Base-by-base conservation (phyloP, 2,329 filamentous ascomycete genomes). In the Akanthomyces uredinophilus region DNA sequence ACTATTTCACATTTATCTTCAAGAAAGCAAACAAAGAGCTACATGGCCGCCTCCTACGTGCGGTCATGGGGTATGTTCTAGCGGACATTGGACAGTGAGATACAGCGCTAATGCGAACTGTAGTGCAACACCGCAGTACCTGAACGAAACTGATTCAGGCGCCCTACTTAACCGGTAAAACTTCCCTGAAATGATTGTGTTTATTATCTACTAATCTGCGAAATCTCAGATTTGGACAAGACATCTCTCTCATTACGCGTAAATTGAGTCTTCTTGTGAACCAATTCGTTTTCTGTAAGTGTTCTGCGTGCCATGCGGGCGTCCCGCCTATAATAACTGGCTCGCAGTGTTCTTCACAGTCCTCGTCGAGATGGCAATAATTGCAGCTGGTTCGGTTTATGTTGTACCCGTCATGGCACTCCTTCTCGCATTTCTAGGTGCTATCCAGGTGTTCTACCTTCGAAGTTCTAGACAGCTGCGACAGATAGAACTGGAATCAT, bases 401-500 rank as follows among this genome's bases (percentile, higher is more conserved):
- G 5, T 24, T 1, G 43, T 32, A 1, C 50, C 79, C 1, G 74
- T 74, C 0, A 72, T 83, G n/a, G 81, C 81, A 0, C 58, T 76
- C 7, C 11, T 55, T 0, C 1, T 63, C 3, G n/a, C 62, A 10
- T 55, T 60, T 8, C 24, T 69, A 1, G 67, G 58, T 47, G 10
- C 63, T 2, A 39, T 70, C 11, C 68, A 70, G 20, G 62, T 65
- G 3, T 65, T 64, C 29, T 66, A 66, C n/a, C 74, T 86, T 1
- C 75, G 78, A 5, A 84, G 82, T 1, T 84, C 82, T 0, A 77
- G 83, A 0, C 83, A 85, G 65, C 70, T 86, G 3, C 78, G 82
- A 37, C 74, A 80, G 16, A 68, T 85, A 22, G 83, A 85, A 54
- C 72, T 85, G 0, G 81, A 85, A 65, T 76, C 81, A 1, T 79